Percentiles rank a stretch among this genome's conserved stretches.
Evolutionary conservation across 2,329 filamentous ascomycete species (phyloP).

Genomic region (Pseudomassariella vexata): DNA sequence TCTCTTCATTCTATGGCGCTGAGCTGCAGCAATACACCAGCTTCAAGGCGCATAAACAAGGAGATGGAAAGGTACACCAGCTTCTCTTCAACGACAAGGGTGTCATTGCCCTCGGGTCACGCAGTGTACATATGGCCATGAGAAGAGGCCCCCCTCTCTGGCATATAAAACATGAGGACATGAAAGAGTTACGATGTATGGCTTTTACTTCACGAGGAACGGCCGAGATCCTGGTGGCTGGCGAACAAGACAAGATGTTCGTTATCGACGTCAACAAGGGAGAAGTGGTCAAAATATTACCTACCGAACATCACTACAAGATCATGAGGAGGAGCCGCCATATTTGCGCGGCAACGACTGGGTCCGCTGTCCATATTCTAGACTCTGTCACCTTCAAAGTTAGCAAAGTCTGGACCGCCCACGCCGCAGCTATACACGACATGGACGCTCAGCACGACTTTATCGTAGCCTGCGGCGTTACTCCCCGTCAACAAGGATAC

Average conservation of each 20-base stretch:
- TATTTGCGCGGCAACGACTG: conserved; percentile 85
- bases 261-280: conserved; percentile 66
- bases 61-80: conserved; percentile 78
- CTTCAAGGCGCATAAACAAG: conserved; percentile 68
- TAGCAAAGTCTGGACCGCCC: conserved; percentile 84
- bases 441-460: conserved; percentile 97
- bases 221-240: conserved; percentile 78
- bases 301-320: conserved; percentile 72
- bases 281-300: conserved; percentile 64
- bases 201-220: conserved; percentile 86
- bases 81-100: conserved; percentile 89
- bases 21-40: conserved; percentile 88
- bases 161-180: conserved; percentile 74
- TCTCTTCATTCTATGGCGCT: conserved; percentile 81
- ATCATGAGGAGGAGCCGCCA: conserved; percentile 89
- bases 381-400: conserved; percentile 73
- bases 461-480: conserved; percentile 91
- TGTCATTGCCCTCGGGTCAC: conserved; percentile 75
- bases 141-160: conserved; percentile 79
- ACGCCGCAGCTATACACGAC: conserved; percentile 83
- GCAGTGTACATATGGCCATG: conserved; percentile 82
- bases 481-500: conserved; percentile 70
- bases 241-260: conserved; percentile 82
- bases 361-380: conserved; percentile 77
- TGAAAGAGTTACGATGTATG: conserved; percentile 90